A percentile compares a stretch with the other conserved stretches of the same genome.
Conservation (phyloP, 192 early-diverging fungal genomes). For the Powellomyces hirtus region DNA sequence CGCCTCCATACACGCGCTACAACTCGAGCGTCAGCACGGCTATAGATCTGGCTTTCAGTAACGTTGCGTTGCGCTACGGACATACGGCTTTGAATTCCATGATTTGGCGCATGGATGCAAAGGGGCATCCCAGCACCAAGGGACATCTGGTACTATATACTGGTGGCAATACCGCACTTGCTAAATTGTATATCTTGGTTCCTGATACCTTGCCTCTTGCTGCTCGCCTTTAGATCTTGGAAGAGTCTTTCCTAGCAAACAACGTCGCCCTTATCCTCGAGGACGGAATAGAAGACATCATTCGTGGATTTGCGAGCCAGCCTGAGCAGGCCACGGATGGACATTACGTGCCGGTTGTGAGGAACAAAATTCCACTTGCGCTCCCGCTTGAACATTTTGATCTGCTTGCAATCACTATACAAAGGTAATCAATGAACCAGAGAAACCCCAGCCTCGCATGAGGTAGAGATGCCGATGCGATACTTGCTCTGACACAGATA, state of each 20-base stretch:
- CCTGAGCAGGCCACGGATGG: slow-evolving; percentile 32
- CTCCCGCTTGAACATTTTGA: slow-evolving; percentile 29
- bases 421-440: slow-evolving; percentile 31
- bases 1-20: slow-evolving; percentile 37
- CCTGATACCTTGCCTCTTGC: too few species aligned
- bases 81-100: slow-evolving; percentile 27
- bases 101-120: slow-evolving; percentile 25
- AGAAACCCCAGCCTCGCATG: too few species aligned
- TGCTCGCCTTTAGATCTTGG: too few species aligned
- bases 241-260: not conserved
- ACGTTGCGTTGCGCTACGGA: slow-evolving; percentile 40
- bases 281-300: slow-evolving; percentile 22
- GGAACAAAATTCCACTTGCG: slow-evolving; percentile 24
- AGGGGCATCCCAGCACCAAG: slow-evolving; percentile 21
- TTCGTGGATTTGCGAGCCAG: slow-evolving; percentile 31
- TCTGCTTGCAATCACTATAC: slow-evolving; percentile 31
- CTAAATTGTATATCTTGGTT: too few species aligned
- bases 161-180: too few species aligned
- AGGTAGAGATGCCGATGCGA: too few species aligned
- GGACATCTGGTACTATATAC: slow-evolving; percentile 9
- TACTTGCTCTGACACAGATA: not conserved
- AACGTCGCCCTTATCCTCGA: slow-evolving; percentile 8
- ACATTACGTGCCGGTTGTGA: slow-evolving; percentile 19
- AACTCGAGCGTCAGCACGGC: slow-evolving; percentile 30
- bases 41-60: slow-evolving; percentile 35